Evolutionary conservation across 768 basidiomycete species (phyloP).

Genomic region (Panaeolus papilionaceus): DNA sequence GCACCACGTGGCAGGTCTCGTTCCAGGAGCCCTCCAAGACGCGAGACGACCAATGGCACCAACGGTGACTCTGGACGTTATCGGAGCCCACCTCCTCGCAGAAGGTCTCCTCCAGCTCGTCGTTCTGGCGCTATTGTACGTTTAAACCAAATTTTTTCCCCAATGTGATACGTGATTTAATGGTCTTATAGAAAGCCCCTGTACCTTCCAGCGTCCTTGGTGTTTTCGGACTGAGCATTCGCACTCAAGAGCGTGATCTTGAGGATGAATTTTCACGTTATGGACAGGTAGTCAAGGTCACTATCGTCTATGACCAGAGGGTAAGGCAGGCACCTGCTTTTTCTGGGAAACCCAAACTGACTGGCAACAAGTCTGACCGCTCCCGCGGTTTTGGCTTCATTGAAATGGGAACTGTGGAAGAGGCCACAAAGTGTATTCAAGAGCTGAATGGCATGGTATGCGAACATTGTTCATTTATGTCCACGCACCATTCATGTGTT

Average conservation of each 20-base stretch:
- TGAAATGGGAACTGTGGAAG: constrained; percentile 88
- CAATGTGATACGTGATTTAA: not conserved
- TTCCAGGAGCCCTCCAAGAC: constrained; percentile 67
- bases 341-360: constrained; percentile 13
- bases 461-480: constrained; percentile 23
- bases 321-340: constrained; percentile 56
- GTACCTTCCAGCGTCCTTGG: constrained; percentile 90
- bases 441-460: constrained; percentile 92
- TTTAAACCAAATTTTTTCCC: constrained; percentile 27
- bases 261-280: constrained; percentile 93
- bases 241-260: constrained; percentile 91
- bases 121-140: constrained; percentile 78
- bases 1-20: constrained; percentile 73
- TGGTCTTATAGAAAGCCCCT: constrained; percentile 40
- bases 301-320: constrained; percentile 95
- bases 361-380: constrained; percentile 74
- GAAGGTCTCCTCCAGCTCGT: constrained; percentile 64
- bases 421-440: constrained; percentile 86
- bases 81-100: constrained; percentile 50
- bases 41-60: constrained; percentile 48
- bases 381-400: constrained; percentile 99
- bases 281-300: constrained; percentile 93
- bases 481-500: constrained; percentile 18
- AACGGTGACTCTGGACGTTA: constrained; percentile 58
- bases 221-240: constrained; percentile 97